These are phyloP conservation scores for Nicotiana undulata DNA, from an alignment of 257 asterid species.

Conservation along the genomic window DNA sequence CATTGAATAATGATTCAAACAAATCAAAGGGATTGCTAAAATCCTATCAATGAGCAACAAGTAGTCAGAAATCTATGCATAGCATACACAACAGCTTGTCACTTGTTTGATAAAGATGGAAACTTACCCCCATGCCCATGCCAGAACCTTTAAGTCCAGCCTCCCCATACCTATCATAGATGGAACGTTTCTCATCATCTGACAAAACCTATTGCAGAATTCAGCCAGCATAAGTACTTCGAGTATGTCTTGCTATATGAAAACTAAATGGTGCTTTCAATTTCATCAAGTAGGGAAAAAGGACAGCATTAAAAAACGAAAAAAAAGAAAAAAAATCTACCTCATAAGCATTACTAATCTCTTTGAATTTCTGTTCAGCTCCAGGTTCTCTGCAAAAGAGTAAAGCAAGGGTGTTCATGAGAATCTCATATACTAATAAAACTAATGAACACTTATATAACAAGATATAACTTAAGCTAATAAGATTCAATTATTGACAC, in stretches of 20 bases:
- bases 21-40: conserved; percentile 93
- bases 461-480: neutral
- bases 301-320: neutral
- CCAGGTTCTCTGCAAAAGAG: conserved; percentile 64
- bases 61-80: neutral
- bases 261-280: neutral
- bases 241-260: neutral
- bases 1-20: conserved; percentile 81
- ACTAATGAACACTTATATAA: neutral
- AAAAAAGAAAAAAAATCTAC: conserved; percentile 27
- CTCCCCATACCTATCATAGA: conserved; percentile 88
- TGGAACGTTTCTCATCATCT: conserved; percentile 88
- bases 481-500: neutral
- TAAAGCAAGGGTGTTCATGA: conserved; percentile 9
- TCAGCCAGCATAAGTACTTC: neutral
- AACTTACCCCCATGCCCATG: conserved; percentile 81
- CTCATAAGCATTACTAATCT: conserved; percentile 97
- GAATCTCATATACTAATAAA: neutral
- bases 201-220: conserved; percentile 58
- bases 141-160: conserved; percentile 95
- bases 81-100: neutral
- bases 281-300: neutral
- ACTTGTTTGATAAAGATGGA: conserved; percentile 1
- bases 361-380: conserved; percentile 94
- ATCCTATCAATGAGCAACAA: conserved; percentile 44